Conservation (phyloP, 1,139 yeast species). For the Yamadazyma spencermartinsiae region DNA sequence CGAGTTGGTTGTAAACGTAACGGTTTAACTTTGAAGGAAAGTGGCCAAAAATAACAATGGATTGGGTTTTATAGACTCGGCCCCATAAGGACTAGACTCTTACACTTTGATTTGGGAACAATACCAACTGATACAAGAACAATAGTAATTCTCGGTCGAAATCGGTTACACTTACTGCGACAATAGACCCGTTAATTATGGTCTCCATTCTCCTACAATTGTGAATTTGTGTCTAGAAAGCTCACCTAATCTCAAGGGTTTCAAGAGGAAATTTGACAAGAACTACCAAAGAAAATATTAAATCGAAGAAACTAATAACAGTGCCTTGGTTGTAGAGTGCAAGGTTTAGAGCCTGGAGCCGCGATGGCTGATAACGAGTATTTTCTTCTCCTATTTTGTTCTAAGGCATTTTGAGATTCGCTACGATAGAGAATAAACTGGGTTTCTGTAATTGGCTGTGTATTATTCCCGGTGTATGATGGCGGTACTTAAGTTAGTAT, state of each 20-base stretch:
- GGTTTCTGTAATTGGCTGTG: not conserved
- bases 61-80: no score
- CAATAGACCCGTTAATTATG: not conserved
- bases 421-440: no score
- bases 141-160: not conserved
- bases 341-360: not conserved
- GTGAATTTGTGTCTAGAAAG: no score
- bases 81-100: no score
- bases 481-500: slow-evolving; percentile 4
- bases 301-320: not conserved
- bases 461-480: not conserved
- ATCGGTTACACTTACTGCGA: not conserved
- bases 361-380: no score
- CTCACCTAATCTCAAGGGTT: no score
- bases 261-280: not conserved
- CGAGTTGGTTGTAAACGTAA: not conserved
- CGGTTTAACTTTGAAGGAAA: not conserved
- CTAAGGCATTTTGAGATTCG: no score
- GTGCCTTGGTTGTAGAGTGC: not conserved
- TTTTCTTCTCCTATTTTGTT: no score
- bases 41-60: no score
- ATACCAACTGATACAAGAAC: not conserved
- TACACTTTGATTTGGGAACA: not conserved
- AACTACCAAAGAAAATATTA: not conserved
- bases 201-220: no score